These are phyloP conservation scores for Astraeus odoratus DNA, from an alignment of 768 basidiomycete genomes.

Conservation along the genomic window DNA sequence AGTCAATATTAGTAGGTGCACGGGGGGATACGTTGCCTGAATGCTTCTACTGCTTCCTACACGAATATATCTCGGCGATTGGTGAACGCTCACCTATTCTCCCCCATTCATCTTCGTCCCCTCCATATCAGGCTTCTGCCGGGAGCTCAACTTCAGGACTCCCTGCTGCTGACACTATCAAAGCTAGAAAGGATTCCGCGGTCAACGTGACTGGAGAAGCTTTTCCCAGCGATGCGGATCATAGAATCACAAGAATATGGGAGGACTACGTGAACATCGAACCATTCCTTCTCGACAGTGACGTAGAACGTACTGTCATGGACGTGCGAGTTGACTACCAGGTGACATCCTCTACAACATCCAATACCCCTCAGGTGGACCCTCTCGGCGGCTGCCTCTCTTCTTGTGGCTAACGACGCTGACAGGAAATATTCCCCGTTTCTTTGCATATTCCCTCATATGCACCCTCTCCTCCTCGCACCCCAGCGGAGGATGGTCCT, in stretches of 20 bases:
- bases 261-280: slow-evolving; percentile 80
- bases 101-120: slow-evolving; percentile 34
- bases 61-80: slow-evolving; percentile 79
- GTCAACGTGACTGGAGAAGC: slow-evolving; percentile 19
- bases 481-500: slow-evolving; percentile 75
- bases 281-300: slow-evolving; percentile 52
- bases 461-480: slow-evolving; percentile 33
- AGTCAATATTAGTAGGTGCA: slow-evolving; percentile 64
- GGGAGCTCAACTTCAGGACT: slow-evolving; percentile 25
- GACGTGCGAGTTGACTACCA: slow-evolving; percentile 53
- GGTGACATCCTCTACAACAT: slow-evolving; percentile 28
- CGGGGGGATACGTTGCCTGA: slow-evolving; percentile 84
- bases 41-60: slow-evolving; percentile 90
- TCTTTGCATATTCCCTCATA: slow-evolving; percentile 60
- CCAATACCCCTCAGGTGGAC: slow-evolving; percentile 55
- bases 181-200: slow-evolving; percentile 10
- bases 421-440: slow-evolving; percentile 71
- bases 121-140: slow-evolving; percentile 23
- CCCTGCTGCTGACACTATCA: slow-evolving; percentile 29
- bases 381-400: too few species aligned
- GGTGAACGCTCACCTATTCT: slow-evolving; percentile 55
- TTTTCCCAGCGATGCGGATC: slow-evolving; percentile 79
- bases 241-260: slow-evolving; percentile 78
- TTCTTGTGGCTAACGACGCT: slow-evolving; percentile 4
- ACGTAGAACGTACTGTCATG: slow-evolving; percentile 39